Evolutionary conservation across 2,329 filamentous ascomycete genomes (phyloP), one percentile per base, ranked within the genome.

Genomic region (Penicillium sp.): DNA sequence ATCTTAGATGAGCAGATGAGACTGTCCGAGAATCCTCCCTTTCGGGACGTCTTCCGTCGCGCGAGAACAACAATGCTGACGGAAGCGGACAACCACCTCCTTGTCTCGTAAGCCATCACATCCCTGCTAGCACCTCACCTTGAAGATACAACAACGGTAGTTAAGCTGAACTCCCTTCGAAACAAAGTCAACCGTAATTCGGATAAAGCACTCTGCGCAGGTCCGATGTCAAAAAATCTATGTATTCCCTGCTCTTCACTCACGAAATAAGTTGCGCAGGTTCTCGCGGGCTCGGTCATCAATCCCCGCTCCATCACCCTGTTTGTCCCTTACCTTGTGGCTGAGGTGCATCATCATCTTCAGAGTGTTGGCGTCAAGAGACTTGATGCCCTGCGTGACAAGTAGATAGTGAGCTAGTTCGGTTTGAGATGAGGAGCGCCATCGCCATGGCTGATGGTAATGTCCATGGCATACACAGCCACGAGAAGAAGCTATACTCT

Each of bases 1-100:
- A 46, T 46, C n/a, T n/a, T 46, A 4, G 23, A 46, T 13, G 43
- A 46, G 13, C 43, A 46, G 12, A 46, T 46, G 43, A 15, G 32
- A 2, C 32, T 18, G 17, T 18, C 32, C 7, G 32, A 34, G n/a
- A 15, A 34, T 34, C 6, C 17, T 8, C 10, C 17, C 3, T 34
- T 18, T 34, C 15, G 15, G 2, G 32, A 20, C 20, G 6, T 34
- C 15, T 10, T 34, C 6, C 7, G 9, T 2, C 32, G 15, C 2
- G 17, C 32, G n/a, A 18, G 32, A 15, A 7, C 2, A 18, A 15
- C 6, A 8, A 7, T 15, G 7, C n/a, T 34, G 12, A 34, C 32
- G 2, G 15, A 18, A 9, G 32, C 6, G 4, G 32, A 34, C n/a
- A 18, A 3, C 17, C 7, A 2, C n/a, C n/a, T 18, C 6, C 32